Evolutionary conservation across 2,329 filamentous ascomycete genomes (phyloP), one percentile per base, ranked within the genome.

Genomic region (Microdochium paspali): DNA sequence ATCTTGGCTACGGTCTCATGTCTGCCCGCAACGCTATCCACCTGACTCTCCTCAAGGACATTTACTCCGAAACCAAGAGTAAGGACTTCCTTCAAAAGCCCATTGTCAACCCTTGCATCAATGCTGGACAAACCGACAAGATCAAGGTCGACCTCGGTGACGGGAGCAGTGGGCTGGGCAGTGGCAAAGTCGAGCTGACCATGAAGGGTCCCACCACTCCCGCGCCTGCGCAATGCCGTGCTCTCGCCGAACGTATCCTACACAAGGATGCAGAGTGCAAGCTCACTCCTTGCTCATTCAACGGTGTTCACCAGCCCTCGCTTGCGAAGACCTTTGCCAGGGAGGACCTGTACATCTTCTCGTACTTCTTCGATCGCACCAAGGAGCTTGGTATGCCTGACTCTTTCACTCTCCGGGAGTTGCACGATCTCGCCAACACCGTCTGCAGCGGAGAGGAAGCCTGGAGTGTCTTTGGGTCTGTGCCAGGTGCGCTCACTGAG

Each of bases 381-480:
- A 80, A 87, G 65, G 88, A 90, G 4, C 80, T 98, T 10, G 94
- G 94, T 55, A 97, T 98, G 90, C 93, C 94, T n/a, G 90, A 95
- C 56, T 90, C 87, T 5, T 98, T 97, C 68, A 96, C 90, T 1
- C 73, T 98, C 28, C 80, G 84, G 45, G 93, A 98, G 72, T 77
- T 98, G 60, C 85, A 90, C 60, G 87, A 94, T 51, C 79, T 97
- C 18, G 82, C 93, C 0, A 75, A 82, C 54, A 85, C 84, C 35
- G 94, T 98, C 10, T 98, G 93, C 66, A 79, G 80, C 49, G 90
- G 90, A 26, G 79, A 85, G 63, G 61, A 72, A 18, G 73, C 76
- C 28, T 98, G 93, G 93, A 83, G 84, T 54, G 76, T 87, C 0
- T 98, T 98, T 62, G 72, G 77, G 47, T 78, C 78, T 49, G 76